phyloP scores from a whole-genome alignment of 441 rosid species.

The Adansonia rubrostipa region DNA sequence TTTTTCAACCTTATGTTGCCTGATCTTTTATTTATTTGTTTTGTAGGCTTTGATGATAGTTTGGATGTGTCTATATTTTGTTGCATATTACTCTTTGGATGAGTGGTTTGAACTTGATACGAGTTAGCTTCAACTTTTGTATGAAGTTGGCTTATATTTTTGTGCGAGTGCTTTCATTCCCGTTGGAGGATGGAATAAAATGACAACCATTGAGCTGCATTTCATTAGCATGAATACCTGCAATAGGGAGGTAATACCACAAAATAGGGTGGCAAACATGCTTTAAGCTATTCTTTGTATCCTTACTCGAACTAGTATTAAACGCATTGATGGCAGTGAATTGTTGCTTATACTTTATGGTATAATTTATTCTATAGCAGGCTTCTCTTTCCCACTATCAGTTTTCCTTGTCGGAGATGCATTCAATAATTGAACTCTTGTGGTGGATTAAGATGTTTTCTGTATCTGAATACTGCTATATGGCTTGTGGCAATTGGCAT shows the following conservation, averaged over 20 bases:
- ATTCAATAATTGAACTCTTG: background rate
- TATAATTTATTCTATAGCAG: background rate
- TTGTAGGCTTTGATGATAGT: slow-evolving; percentile 14
- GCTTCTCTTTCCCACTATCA: background rate
- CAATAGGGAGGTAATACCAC: background rate
- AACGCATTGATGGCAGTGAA: background rate
- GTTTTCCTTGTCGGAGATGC: background rate
- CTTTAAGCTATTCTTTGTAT: background rate
- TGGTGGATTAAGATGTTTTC: background rate
- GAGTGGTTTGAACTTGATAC: slow-evolving; percentile 9
- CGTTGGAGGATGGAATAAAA: background rate
- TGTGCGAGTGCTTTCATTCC: background rate
- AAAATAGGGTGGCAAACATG: slow-evolving; percentile 9
- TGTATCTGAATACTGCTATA: background rate
- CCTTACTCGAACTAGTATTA: slow-evolving; percentile 1
- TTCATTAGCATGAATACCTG: background rate
- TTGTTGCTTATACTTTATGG: slow-evolving; percentile 6
- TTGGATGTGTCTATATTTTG: slow-evolving; percentile 7
- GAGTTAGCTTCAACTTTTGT: background rate
- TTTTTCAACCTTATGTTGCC: slow-evolving; percentile 16
- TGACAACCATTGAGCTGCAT: slow-evolving; percentile 3
- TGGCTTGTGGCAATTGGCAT: background rate
- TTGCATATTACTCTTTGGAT: background rate
- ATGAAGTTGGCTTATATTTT: slow-evolving; percentile 11
- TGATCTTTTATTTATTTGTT: background rate